Percentiles rank a stretch among this genome's conserved stretches.
Evolutionary conservation across 2,329 filamentous ascomycete species (phyloP).

Genomic region (Aspergillus sp.): DNA sequence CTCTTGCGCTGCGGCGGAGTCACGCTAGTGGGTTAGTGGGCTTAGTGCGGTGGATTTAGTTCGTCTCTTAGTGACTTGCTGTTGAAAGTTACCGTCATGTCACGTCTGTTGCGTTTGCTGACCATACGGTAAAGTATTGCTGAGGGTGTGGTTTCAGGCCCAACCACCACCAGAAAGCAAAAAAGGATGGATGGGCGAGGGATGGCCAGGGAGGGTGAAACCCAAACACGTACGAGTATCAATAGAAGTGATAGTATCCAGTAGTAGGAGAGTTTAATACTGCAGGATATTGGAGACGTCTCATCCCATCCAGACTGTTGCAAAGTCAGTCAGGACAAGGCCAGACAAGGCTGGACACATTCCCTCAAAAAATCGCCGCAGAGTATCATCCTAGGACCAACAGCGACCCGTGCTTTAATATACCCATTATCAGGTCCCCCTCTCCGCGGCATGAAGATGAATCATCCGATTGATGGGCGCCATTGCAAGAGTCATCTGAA

Average conservation of each 20-base stretch:
- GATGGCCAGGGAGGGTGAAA: neutral
- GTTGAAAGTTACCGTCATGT: neutral
- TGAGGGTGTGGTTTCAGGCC: neutral
- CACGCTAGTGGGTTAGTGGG: constrained; percentile 3
- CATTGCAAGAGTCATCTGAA: constrained; percentile 8
- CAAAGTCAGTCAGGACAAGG: neutral
- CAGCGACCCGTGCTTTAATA: neutral
- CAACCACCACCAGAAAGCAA: neutral
- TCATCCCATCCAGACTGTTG: neutral
- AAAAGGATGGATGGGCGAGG: neutral
- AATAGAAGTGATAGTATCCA: neutral
- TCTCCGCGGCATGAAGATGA: neutral
- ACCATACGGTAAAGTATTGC: neutral
- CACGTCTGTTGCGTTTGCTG: neutral
- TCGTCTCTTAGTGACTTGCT: neutral
- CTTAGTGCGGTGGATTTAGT: neutral
- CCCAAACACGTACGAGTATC: neutral
- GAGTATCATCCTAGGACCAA: neutral
- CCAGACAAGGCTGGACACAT: neutral
- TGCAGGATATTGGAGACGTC: neutral
- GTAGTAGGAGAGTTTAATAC: too few species aligned
- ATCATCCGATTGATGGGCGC: neutral
- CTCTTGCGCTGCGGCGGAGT: constrained; percentile 3
- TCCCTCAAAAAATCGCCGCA: neutral
- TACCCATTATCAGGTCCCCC: neutral